Evolutionary conservation across 441 rosid genomes (phyloP), one percentile per base, ranked within the genome.

Genomic region (Pelargonium australe): DNA sequence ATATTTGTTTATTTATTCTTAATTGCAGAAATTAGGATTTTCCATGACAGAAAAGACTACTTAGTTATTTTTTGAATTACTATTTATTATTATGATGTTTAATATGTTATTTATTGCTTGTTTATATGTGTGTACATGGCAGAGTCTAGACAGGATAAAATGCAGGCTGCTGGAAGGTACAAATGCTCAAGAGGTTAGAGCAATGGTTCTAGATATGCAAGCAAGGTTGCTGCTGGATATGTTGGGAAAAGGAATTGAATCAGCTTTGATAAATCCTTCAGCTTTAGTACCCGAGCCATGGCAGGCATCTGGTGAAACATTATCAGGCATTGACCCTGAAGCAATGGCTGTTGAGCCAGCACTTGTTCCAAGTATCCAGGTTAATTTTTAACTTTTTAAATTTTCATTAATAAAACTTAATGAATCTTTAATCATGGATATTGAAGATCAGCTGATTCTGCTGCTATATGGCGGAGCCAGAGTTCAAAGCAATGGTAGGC

Each of bases 121-220:
- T 34, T 34, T 34, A 34, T 34, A 9, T 57, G 67, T 79, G 71
- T 66, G 44, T 77, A 57, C 76, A 66, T 65, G 83, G 88, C 92
- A 95, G 99, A 92, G 90, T 77, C 86, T 95, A 65, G 99, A 95
- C 85, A 87, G 97, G 80, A 91, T 95, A 79, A 95, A 95, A 79
- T 95, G 99, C 78, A 86, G 99, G 81, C 82, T 95, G 64, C 80
- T 95, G 75, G 99, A 95, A 85, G 99, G 99, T 77, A 88, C 89
- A 78, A 92, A 91, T 80, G 98, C 98, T 70, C 99, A 95, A 82
- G 99, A 95, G 84, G 98, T 92, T 67, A 91, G 98, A 80, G 99
- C 99, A 79, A 91, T 95, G 99, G 99, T 95, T 78, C 81, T 95
- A 69, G 99, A 95, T 77, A 95, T 95, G 99, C 98, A 95, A 79